A percentile compares a stretch with the other conserved stretches of the same genome.
phyloP scores from a whole-genome alignment of 2,329 filamentous ascomycete genomes.

The Botrytis galanthina region DNA sequence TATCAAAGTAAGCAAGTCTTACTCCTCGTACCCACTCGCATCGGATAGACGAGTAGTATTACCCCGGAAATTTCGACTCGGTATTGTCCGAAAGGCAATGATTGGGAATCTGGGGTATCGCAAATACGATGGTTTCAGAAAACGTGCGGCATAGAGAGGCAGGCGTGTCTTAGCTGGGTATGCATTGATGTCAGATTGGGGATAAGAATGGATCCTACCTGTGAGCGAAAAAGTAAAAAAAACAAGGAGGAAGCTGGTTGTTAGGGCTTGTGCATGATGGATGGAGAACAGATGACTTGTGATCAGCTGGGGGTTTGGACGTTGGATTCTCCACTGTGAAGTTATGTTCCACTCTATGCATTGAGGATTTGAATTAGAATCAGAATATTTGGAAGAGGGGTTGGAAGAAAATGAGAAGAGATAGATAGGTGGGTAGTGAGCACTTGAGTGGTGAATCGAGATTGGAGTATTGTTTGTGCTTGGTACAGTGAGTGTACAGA shows the following conservation, averaged over 20 bases:
- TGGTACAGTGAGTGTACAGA: slow-evolving; percentile 5
- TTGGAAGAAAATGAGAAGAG: neutral
- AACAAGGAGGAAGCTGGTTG: neutral
- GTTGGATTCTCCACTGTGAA: neutral
- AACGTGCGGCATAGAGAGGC: neutral
- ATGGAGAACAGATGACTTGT: neutral
- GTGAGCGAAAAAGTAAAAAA: neutral
- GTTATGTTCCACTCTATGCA: neutral
- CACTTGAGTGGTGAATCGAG: neutral
- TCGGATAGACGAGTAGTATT: neutral
- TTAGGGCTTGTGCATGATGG: neutral
- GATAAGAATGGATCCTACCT: neutral
- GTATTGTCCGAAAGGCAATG: slow-evolving; percentile 7
- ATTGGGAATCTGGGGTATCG: neutral
- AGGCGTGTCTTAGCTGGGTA: neutral
- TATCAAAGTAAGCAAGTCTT: neutral
- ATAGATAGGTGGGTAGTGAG: neutral
- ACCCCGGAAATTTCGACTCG: neutral
- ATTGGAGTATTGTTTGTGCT: neutral
- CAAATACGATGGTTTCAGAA: slow-evolving; percentile 5
- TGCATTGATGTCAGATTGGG: slow-evolving; percentile 2
- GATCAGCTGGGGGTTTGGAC: slow-evolving; percentile 1
- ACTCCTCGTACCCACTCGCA: neutral
- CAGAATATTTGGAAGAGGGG: neutral
- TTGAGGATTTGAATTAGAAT: neutral